Base-by-base conservation (phyloP, 768 basidiomycete genomes). In the Mycena vitilis region DNA sequence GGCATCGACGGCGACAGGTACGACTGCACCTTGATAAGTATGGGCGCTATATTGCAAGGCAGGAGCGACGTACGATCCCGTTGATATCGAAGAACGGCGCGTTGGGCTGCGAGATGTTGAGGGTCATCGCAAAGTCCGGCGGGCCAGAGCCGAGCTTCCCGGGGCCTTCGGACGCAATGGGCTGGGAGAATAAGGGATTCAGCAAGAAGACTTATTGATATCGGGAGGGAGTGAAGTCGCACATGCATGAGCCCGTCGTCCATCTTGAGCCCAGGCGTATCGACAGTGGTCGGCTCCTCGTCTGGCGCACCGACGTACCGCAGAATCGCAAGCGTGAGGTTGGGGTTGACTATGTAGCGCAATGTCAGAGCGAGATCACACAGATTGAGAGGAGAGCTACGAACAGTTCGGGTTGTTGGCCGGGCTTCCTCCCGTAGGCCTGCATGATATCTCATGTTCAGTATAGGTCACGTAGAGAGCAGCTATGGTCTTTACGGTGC, bases 281-380 rank as follows among this genome's bases (percentile, higher is more conserved):
- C 61, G 38, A 70, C 69, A 15, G 75, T 78, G 5, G 75, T 75
- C 15, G 84, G 83, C 36, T 83, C 77, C 12, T 66, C 70, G 30
- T 63, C 16, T 0, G 75, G 77, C 4, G 83, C 83, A 25, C 81
- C 81, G 11, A 69, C 67, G 70, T 84, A 84, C 13, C 79, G 76
- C 44, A 84, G 63, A 55, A 84, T 79, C 4, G 82, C 83, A 18
- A 74, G 70, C 47, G 81, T 82, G 40, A 81, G 75, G 20, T 72
- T 77, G n/a, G 15, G 57, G 66, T 70, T 78, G 78, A 73, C 75
- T 76, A 51, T 30, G 34, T 10, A n/a, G 38, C 6, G 38, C 38
- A 40, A 6, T 13, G n/a, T 40, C 10, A 54, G 61, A 1, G 25
- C n/a, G 20, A 12, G 36, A 4, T 8, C n/a, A 42, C 5, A 0